Percentiles rank a stretch among this genome's conserved stretches.
Conservation (phyloP, 306 rosid species). For the Crataegus laevigata region DNA sequence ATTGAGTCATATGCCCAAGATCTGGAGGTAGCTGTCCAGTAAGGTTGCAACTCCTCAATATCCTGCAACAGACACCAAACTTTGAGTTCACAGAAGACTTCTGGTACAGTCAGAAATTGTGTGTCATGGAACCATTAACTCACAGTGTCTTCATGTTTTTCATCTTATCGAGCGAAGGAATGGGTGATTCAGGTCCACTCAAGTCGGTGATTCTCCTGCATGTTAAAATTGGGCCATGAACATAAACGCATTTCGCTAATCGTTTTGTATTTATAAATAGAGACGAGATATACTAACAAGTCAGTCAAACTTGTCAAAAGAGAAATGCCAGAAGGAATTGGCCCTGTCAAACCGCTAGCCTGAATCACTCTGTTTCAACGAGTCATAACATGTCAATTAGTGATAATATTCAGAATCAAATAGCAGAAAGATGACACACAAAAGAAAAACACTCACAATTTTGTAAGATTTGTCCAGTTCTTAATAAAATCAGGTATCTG, state of each 20-base stretch:
- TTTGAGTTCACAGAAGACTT: background rate
- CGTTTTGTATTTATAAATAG: background rate
- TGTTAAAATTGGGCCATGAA: constrained; percentile 3
- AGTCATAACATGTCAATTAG: constrained; percentile 1
- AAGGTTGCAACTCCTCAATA: constrained; percentile 67
- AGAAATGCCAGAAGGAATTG: constrained; percentile 57
- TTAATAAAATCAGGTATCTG: constrained; percentile 46
- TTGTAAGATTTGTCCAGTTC: constrained; percentile 43
- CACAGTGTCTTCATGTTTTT: constrained; percentile 34
- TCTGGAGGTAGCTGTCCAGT: constrained; percentile 39
- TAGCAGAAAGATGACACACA: background rate
- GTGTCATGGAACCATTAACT: constrained; percentile 23
- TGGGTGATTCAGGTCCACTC: constrained; percentile 38
- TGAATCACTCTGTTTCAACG: constrained; percentile 40
- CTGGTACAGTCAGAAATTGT: background rate
- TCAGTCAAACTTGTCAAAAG: constrained; percentile 31
- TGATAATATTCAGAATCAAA: background rate
- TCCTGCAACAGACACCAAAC: constrained; percentile 27
- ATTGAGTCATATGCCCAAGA: constrained; percentile 27
- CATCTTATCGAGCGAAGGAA: constrained; percentile 45
- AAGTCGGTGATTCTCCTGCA: constrained; percentile 78
- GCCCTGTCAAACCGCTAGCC: constrained; percentile 79
- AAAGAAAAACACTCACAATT: constrained; percentile 29
- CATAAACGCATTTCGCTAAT: background rate
- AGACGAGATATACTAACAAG: constrained; percentile 33